Base-by-base conservation (phyloP, 2,329 filamentous ascomycete species). In the Nigrospora oryzae region DNA sequence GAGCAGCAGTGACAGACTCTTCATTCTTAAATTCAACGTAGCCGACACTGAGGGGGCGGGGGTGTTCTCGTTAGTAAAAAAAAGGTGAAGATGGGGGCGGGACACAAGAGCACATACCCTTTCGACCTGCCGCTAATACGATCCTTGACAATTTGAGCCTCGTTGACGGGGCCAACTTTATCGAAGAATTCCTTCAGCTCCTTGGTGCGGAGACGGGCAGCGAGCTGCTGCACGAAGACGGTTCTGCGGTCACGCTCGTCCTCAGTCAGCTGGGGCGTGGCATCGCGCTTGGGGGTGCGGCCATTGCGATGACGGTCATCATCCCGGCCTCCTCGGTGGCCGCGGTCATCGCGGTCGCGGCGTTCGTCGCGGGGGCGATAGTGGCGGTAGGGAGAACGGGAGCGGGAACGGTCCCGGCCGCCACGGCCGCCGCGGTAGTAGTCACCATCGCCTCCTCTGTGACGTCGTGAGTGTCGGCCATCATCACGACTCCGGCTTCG, bases 11-110 rank as follows among this genome's bases (percentile, higher is more conserved):
- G 57, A 98, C 91, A 56, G 90, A 94, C 58, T 94, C 89, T 78
- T 97, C 91, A 61, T 87, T 82, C 65, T 90, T 94, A 70, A 98
- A 98, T 75, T 98, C 93, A 73, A 98, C 94, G 62, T 98, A 98
- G 64, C 94, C 93, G 66, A 98, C 93, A 68, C 93, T 97, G 56
- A 40, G 42, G 11, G 41, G 42, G 34, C 8, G 4, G 34, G 35
- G 35, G 23, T 2, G 8, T 28, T 32, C 28, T 37, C 38, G 56
- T 75, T 63, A 75, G 72, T 55, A 54, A 16, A 10, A 13, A 10
- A 13, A 17, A 35, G 16, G 46, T 44, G 41, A 44, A 41, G 46
- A 42, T 6, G 10, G 19, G 8, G 28, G 35, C 14, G 39, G 11
- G 40, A 14, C 23, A 36, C 30, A 33, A 33, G 19, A 16, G 5